Conservation (phyloP, 495 filamentous ascomycete species). For the Delitschia confertaspora region DNA sequence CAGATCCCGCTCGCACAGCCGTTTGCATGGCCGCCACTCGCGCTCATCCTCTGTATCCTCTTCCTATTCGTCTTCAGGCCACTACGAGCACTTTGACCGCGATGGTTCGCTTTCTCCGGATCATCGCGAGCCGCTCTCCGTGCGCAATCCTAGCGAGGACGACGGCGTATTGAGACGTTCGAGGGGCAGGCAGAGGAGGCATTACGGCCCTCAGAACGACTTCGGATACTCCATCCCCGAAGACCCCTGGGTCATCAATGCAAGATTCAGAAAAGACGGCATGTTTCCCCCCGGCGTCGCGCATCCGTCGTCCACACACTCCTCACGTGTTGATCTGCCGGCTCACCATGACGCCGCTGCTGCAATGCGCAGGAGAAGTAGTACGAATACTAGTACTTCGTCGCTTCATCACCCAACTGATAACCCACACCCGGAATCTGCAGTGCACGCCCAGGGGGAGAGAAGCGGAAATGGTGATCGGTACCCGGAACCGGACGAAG, state of each 20-base stretch:
- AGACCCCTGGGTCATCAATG: slow-evolving; percentile 92
- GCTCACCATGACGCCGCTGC: slow-evolving; percentile 26
- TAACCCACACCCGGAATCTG: slow-evolving; percentile 11
- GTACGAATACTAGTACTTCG: slow-evolving; percentile 36
- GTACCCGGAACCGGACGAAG: slow-evolving; percentile 35
- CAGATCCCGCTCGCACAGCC: slow-evolving; percentile 9
- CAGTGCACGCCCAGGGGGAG: neutral
- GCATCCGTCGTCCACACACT: slow-evolving; percentile 46
- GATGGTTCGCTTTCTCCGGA: slow-evolving; percentile 19
- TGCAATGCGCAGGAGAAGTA: slow-evolving; percentile 36
- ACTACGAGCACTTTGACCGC: slow-evolving; percentile 2
- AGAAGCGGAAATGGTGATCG: neutral
- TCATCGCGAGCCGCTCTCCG: slow-evolving; percentile 14
- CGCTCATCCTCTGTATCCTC: slow-evolving; percentile 18
- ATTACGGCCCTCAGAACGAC: slow-evolving; percentile 32
- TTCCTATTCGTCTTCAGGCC: slow-evolving; percentile 14
- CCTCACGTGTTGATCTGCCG: slow-evolving; percentile 51
- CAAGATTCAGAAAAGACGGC: slow-evolving; percentile 74
- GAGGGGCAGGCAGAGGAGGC: slow-evolving; percentile 17
- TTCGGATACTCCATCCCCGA: slow-evolving; percentile 69
- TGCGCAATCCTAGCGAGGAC: slow-evolving; percentile 12
- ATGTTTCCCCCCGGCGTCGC: slow-evolving; percentile 47
- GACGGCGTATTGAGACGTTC: slow-evolving; percentile 2
- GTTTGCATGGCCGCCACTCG: slow-evolving; percentile 18
- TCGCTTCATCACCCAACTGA: slow-evolving; percentile 15